Percentiles rank a stretch among this genome's conserved stretches.
These are phyloP conservation scores for Penicillium corylophilum DNA, from an alignment of 2,329 filamentous ascomycete genomes.

Conservation along the genomic window DNA sequence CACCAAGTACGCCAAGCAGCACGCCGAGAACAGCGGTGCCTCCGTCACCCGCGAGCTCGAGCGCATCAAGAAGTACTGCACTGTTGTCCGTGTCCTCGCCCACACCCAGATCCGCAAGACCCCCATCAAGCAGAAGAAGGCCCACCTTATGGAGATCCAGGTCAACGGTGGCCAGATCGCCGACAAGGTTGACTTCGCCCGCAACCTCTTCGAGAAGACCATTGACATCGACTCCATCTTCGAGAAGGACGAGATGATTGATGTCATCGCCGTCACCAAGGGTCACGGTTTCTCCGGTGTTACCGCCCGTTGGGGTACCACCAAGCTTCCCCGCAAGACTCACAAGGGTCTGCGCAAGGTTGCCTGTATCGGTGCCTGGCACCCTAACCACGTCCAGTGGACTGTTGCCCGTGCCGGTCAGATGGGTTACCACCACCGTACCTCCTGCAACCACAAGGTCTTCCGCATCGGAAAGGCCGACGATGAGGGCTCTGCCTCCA, in stretches of 20 bases:
- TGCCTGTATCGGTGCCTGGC: slow-evolving; percentile 99
- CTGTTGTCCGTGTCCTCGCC: slow-evolving; percentile 96
- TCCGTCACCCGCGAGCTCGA: slow-evolving; percentile 96
- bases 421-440: slow-evolving; percentile 99
- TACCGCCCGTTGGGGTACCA: slow-evolving; percentile 97
- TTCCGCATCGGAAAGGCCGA: slow-evolving; percentile 95
- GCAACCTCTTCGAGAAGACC: slow-evolving; percentile 98
- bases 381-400: slow-evolving; percentile 99
- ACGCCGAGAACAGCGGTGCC: slow-evolving; percentile 87
- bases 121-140: slow-evolving; percentile 99
- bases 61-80: slow-evolving; percentile 99
- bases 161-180: slow-evolving; percentile 94
- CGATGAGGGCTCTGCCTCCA: slow-evolving; percentile 89
- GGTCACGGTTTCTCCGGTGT: slow-evolving; percentile 98
- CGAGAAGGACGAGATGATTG: slow-evolving; percentile 99
- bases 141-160: slow-evolving; percentile 99
- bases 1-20: slow-evolving; percentile 99
- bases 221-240: slow-evolving; percentile 91
- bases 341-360: slow-evolving; percentile 99
- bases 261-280: slow-evolving; percentile 99
- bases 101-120: slow-evolving; percentile 99
- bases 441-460: slow-evolving; percentile 99
- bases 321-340: slow-evolving; percentile 99
- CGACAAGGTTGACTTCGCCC: slow-evolving; percentile 96
- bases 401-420: slow-evolving; percentile 99